These are phyloP conservation scores for Ogataea dorogensis DNA, from an alignment of 805 yeast species.

Conservation along the genomic window DNA sequence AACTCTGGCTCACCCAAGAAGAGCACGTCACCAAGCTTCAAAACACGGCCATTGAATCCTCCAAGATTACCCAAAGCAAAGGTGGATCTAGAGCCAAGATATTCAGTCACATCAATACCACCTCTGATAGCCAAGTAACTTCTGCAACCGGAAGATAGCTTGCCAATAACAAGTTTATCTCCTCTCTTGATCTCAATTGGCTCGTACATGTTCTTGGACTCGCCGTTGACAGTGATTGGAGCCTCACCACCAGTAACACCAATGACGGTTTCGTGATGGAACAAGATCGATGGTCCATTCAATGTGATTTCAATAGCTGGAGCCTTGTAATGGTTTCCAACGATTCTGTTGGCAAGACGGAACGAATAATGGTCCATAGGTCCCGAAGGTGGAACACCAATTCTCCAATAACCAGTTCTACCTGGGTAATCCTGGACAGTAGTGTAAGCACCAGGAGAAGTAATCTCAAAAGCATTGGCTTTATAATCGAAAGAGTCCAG, in stretches of 20 bases:
- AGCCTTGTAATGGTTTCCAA: constrained; percentile 77
- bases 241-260: constrained; percentile 87
- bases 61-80: constrained; percentile 93
- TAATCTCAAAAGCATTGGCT: constrained; percentile 82
- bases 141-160: constrained; percentile 79
- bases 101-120: constrained; percentile 91
- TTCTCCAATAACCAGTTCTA: constrained; percentile 79
- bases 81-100: constrained; percentile 93
- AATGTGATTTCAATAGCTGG: constrained; percentile 92
- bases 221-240: constrained; percentile 64
- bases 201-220: constrained; percentile 57
- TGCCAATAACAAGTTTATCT: constrained; percentile 77
- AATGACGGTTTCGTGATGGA: constrained; percentile 77
- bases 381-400: constrained; percentile 98
- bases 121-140: constrained; percentile 87
- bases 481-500: constrained; percentile 76
- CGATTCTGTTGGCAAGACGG: constrained; percentile 84
- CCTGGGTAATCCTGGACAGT: constrained; percentile 97
- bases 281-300: constrained; percentile 79
- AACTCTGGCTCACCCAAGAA: constrained; percentile 78
- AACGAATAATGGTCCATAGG: constrained; percentile 96
- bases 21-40: constrained; percentile 89
- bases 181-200: constrained; percentile 75
- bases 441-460: constrained; percentile 91
- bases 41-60: constrained; percentile 89